phyloP scores from a whole-genome alignment of 495 filamentous ascomycete species.

The Penicillium coffeae region DNA sequence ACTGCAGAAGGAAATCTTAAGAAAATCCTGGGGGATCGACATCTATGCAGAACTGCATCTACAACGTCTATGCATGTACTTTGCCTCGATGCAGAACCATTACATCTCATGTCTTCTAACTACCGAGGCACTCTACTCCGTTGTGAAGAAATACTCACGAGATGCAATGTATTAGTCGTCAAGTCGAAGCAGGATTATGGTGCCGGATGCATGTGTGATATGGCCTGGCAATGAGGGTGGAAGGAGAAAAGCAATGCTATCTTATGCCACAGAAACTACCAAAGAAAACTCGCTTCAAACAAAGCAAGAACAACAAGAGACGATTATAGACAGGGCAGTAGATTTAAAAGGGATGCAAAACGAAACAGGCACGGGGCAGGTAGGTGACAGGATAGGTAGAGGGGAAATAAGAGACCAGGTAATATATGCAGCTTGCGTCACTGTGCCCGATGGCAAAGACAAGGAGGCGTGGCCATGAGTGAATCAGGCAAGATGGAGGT shows the following conservation, averaged over 20 bases:
- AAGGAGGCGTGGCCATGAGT: constrained; percentile 9
- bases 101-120: too few species aligned
- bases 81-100: too few species aligned
- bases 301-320: constrained; percentile 25
- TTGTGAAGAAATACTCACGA: too few species aligned
- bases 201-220: too few species aligned
- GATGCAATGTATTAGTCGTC: too few species aligned
- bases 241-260: constrained; percentile 27
- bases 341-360: constrained; percentile 20
- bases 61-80: too few species aligned
- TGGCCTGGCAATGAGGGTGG: constrained; percentile 3
- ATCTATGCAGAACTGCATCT: too few species aligned
- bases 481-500: constrained; percentile 1
- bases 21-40: too few species aligned
- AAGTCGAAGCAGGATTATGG: constrained; percentile 10
- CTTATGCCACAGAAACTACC: constrained; percentile 30
- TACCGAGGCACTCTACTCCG: too few species aligned
- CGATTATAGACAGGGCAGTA: constrained; percentile 33
- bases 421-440: constrained; percentile 30
- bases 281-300: constrained; percentile 27
- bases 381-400: not conserved
- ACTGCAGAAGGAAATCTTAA: too few species aligned
- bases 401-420: constrained; percentile 11
- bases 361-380: constrained; percentile 11
- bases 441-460: constrained; percentile 5